These are phyloP conservation scores for Boletales sp. DNA, from an alignment of 768 basidiomycete species.

Conservation along the genomic window DNA sequence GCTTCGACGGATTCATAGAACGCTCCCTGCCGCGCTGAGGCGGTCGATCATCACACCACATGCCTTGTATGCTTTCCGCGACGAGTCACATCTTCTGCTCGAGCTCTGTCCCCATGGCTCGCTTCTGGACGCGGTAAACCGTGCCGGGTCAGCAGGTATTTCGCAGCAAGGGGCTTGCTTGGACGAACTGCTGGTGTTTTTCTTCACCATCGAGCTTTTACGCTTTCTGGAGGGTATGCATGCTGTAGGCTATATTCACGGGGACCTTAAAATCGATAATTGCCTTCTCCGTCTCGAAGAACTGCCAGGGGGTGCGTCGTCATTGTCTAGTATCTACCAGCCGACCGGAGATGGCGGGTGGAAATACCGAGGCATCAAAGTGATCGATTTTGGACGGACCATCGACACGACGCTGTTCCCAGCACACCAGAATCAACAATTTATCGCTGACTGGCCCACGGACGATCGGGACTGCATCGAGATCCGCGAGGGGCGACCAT, in stretches of 20 bases:
- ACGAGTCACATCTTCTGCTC: slow-evolving; percentile 88
- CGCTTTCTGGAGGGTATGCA: slow-evolving; percentile 83
- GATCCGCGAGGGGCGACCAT: slow-evolving; percentile 75
- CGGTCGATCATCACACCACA: slow-evolving; percentile 74
- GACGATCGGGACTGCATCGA: slow-evolving; percentile 93
- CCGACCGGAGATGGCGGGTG: slow-evolving; percentile 80
- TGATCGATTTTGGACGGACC: slow-evolving; percentile 97
- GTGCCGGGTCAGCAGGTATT: slow-evolving; percentile 68
- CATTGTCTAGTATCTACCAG: slow-evolving; percentile 76
- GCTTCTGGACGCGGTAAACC: slow-evolving; percentile 88
- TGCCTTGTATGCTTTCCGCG: slow-evolving; percentile 75
- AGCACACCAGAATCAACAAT: slow-evolving; percentile 57
- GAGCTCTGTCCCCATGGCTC: slow-evolving; percentile 90
- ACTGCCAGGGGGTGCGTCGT: slow-evolving; percentile 62
- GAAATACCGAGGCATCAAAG: slow-evolving; percentile 79
- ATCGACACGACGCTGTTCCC: slow-evolving; percentile 87
- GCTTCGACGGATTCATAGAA: slow-evolving; percentile 70
- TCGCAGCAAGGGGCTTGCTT: slow-evolving; percentile 77
- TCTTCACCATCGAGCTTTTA: slow-evolving; percentile 91
- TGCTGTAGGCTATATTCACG: slow-evolving; percentile 83
- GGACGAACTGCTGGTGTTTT: slow-evolving; percentile 91
- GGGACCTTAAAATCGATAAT: slow-evolving; percentile 99
- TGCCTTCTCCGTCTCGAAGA: slow-evolving; percentile 91
- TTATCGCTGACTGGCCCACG: slow-evolving; percentile 81
- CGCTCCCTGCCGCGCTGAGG: slow-evolving; percentile 55